Evolutionary conservation across 1,284 basidiomycete genomes (phyloP).

Genomic region (Malassezia sp.): DNA sequence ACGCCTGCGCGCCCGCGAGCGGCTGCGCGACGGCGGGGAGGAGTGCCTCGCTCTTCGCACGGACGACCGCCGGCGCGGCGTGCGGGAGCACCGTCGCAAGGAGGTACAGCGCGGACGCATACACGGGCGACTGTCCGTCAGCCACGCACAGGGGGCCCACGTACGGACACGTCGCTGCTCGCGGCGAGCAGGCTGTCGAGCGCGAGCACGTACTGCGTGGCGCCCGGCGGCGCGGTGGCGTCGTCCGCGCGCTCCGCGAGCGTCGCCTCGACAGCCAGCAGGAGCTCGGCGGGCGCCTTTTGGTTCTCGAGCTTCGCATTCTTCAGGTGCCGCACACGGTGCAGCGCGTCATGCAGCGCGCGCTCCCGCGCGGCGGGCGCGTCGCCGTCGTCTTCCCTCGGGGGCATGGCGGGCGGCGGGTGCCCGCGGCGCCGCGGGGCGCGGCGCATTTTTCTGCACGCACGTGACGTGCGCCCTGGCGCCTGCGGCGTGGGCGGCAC

Average conservation of each 20-base stretch:
- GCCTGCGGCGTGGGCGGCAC: neutral
- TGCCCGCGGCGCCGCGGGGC: too few species aligned
- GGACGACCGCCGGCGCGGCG: constrained; percentile 29
- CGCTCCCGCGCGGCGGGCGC: constrained; percentile 6
- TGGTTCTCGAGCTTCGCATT: constrained; percentile 73
- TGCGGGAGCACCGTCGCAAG: constrained; percentile 36
- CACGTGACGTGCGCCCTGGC: constrained; percentile 3
- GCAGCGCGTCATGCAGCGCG: constrained; percentile 30
- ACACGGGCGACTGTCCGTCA: constrained; percentile 14
- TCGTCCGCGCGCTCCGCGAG: constrained; percentile 62
- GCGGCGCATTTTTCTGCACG: neutral
- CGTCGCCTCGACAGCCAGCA: constrained; percentile 78
- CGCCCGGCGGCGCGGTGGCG: constrained; percentile 52
- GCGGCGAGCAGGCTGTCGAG: constrained; percentile 33
- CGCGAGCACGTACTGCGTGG: constrained; percentile 42
- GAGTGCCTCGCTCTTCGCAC: constrained; percentile 27
- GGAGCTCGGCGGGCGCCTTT: constrained; percentile 75
- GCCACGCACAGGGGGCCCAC: constrained; percentile 4
- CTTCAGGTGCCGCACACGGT: constrained; percentile 78
- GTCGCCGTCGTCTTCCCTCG: constrained; percentile 3
- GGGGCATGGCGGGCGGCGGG: constrained; percentile 3
- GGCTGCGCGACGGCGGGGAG: constrained; percentile 29
- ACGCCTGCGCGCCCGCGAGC: constrained; percentile 51
- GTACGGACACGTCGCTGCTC: constrained; percentile 8
- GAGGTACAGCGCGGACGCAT: constrained; percentile 36